Conservation (phyloP, 2,329 filamentous ascomycete genomes). For the Xylaria sp. region DNA sequence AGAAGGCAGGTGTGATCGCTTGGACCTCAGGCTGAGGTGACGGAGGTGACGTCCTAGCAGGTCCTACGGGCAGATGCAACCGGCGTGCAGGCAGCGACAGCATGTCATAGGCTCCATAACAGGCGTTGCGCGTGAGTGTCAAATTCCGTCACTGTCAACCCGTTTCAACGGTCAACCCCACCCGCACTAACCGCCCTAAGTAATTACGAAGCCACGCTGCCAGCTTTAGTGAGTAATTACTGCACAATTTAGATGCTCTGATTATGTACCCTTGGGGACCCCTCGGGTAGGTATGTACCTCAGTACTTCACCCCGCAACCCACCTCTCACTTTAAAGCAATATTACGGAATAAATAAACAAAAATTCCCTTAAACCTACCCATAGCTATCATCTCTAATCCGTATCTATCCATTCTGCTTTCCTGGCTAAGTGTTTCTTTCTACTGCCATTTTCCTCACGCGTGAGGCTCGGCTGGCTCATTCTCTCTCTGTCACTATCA, state of each 20-base stretch:
- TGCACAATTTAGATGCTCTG: neutral
- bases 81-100: neutral
- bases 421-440: neutral
- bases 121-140: no score
- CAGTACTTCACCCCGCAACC: neutral
- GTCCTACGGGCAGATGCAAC: neutral
- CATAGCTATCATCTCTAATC: neutral
- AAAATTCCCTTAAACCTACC: neutral
- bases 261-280: neutral
- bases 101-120: neutral
- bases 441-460: neutral
- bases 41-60: neutral
- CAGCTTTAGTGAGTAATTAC: neutral
- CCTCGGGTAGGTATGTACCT: neutral
- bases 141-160: no score
- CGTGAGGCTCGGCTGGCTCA: neutral
- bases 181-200: neutral
- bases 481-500: neutral
- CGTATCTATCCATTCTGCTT: neutral
- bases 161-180: neutral
- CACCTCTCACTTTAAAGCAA: neutral
- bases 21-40: neutral
- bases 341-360: neutral
- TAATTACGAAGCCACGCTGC: neutral
- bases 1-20: neutral